phyloP scores from a whole-genome alignment of 164 flowering plant genomes.

The Stephania cephalantha region DNA sequence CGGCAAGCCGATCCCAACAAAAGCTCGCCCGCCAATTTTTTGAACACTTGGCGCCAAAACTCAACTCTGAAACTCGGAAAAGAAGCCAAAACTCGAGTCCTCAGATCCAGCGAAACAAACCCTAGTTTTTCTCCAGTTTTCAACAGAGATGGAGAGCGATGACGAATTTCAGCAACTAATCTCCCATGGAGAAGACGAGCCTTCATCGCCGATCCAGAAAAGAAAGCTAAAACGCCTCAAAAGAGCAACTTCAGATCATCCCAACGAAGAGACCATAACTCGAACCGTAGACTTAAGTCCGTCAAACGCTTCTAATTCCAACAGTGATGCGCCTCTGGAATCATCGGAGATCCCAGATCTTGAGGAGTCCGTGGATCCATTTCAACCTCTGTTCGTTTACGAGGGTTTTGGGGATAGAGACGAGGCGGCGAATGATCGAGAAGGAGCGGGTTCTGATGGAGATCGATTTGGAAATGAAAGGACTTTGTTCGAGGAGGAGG shows the following conservation, averaged over 20 bases:
- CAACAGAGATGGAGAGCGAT: conserved; percentile 50
- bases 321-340: not conserved
- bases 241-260: conserved; percentile 25
- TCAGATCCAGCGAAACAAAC: conserved; percentile 15
- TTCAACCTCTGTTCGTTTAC: conserved; percentile 1
- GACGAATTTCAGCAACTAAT: conserved; percentile 36
- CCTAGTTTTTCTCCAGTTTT: conserved; percentile 7
- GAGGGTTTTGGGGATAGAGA: conserved; percentile 16
- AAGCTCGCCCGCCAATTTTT: not conserved
- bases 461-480: conserved; percentile 20
- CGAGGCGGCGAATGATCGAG: conserved; percentile 9
- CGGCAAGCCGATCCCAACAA: too few relatives aligned
- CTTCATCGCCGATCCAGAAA: conserved; percentile 30
- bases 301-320: not conserved
- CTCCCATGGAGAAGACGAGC: conserved; percentile 23
- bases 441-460: conserved; percentile 13
- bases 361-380: conserved; percentile 5
- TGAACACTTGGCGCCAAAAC: conserved; percentile 17
- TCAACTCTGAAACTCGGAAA: not conserved
- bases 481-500: conserved; percentile 17
- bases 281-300: conserved; percentile 7
- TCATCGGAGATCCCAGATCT: not conserved
- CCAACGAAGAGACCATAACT: conserved; percentile 1
- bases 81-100: not conserved
- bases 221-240: conserved; percentile 59